Base-by-base conservation (phyloP, 768 basidiomycete species). In the Phlegmacium glaucopus region DNA sequence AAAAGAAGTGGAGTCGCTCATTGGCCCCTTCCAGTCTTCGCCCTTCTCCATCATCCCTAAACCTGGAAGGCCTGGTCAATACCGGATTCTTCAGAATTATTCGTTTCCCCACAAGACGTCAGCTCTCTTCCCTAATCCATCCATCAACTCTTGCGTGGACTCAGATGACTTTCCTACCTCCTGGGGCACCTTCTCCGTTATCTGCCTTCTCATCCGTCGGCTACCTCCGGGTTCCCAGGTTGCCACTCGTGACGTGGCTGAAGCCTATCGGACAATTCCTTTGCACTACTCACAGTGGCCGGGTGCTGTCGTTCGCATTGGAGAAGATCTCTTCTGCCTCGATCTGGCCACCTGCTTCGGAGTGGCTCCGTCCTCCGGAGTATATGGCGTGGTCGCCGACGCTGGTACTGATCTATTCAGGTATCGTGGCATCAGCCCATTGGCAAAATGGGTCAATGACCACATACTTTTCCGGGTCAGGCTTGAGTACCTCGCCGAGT, bases 101-200 rank as follows among this genome's bases (percentile, higher is more conserved):
- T 72, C 70, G 0, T 61, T 55, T 15, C 70, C 56, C 0, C 47
- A n/a, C 59, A 1, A 42, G 15, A 11, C 32, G 35, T 6, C 58
- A 50, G 1, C 17, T 1, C 15, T 30, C 0, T 17, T 9, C 17
- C 17, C 45, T 1, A 16, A 37, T 6, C 32, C 47, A 1, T 69
- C 69, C 0, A 59, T 72, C 22, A 72, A 72, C 16, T 49, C 49
- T 0, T 7, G 28, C 9, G 64, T 74, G 2, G 37, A 65, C 34
- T 48, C 69, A 0, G 50, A 57, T 9, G n/a, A 58, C 8, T 76
- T 64, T 41, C 74, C 72, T 0, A 70, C 68, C 54, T 70, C 67
- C 0, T 76, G 74, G 72, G 71, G 70, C 1, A 72, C 72, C 0
- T 76, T 77, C 43, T 32, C 52, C 0, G 54, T 62, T 0, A 45